Evolutionary conservation across 2,329 filamentous ascomycete species (phyloP).

Genomic region (Pseudopithomyces maydicus): DNA sequence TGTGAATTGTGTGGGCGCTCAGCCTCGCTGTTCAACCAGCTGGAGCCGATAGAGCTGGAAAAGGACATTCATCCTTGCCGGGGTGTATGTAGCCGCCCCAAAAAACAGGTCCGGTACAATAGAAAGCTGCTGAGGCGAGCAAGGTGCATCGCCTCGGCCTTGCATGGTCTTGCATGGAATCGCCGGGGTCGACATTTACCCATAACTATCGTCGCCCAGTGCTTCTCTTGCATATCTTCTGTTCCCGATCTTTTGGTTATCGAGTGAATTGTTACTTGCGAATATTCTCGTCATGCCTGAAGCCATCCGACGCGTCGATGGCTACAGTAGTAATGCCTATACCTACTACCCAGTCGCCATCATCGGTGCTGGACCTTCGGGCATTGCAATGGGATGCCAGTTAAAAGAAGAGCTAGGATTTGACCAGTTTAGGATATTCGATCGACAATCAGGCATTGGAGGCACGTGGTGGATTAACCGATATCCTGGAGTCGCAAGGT

Average conservation of each 20-base stretch:
- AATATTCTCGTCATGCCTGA: conserved; percentile 31
- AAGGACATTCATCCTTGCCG: not conserved
- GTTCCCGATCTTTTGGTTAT: not conserved
- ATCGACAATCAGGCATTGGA: conserved; percentile 61
- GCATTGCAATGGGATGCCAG: conserved; percentile 64
- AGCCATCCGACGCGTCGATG: conserved; percentile 43
- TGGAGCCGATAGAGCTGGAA: too few species aligned
- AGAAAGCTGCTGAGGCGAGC: not conserved
- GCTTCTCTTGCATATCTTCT: not conserved
- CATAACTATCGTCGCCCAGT: not conserved
- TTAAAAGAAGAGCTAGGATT: conserved; percentile 63
- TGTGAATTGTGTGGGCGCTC: too few species aligned
- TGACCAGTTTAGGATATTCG: conserved; percentile 65
- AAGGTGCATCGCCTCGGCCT: not conserved
- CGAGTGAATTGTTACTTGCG: not conserved
- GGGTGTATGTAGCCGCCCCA: not conserved
- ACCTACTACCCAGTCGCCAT: conserved; percentile 58
- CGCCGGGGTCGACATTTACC: not conserved
- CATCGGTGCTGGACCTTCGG: conserved; percentile 67
- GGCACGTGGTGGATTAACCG: conserved; percentile 69
- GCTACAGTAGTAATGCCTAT: conserved; percentile 46
- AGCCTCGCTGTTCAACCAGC: too few species aligned
- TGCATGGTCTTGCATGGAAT: not conserved
- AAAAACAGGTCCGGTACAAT: too few species aligned
- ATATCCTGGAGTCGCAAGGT: conserved; percentile 56